phyloP scores from a whole-genome alignment of 179 eudicot genomes.

The Camellia oleifera region DNA sequence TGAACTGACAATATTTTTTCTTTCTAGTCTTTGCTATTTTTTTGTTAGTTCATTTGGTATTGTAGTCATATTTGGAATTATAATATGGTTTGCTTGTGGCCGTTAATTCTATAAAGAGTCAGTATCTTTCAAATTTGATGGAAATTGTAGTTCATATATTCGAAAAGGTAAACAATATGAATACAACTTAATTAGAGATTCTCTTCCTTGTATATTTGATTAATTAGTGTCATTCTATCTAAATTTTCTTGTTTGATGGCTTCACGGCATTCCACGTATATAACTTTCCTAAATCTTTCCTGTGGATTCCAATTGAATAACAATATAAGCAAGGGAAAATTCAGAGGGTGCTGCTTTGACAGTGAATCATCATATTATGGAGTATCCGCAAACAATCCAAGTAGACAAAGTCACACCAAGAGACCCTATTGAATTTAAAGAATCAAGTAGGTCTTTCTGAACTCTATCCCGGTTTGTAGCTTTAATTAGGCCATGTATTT shows the following conservation, averaged over 20 bases:
- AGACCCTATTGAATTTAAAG: constrained; percentile 31
- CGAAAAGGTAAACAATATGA: not conserved
- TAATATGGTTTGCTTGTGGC: not conserved
- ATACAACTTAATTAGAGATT: not conserved
- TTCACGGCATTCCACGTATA: not conserved
- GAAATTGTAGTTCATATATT: not conserved
- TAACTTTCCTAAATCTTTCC: not conserved
- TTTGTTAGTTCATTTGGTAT: not conserved
- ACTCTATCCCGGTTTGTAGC: constrained; percentile 4
- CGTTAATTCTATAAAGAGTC: not conserved
- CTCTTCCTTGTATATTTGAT: not conserved
- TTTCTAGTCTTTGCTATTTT: not conserved
- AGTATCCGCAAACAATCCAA: constrained; percentile 29
- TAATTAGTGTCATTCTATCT: not conserved
- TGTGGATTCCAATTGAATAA: constrained; percentile 8
- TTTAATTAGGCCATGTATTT: constrained; percentile 3
- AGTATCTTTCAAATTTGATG: not conserved
- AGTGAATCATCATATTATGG: constrained; percentile 24
- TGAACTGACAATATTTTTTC: not conserved
- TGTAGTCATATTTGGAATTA: not conserved
- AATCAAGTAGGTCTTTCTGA: constrained; percentile 40
- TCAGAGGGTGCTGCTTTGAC: constrained; percentile 24
- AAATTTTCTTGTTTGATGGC: not conserved
- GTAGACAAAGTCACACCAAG: constrained; percentile 27
- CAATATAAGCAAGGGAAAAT: constrained; percentile 22